These are phyloP conservation scores for Pelargonium exstipulatum DNA, from an alignment of 441 rosid species.

Conservation along the genomic window DNA sequence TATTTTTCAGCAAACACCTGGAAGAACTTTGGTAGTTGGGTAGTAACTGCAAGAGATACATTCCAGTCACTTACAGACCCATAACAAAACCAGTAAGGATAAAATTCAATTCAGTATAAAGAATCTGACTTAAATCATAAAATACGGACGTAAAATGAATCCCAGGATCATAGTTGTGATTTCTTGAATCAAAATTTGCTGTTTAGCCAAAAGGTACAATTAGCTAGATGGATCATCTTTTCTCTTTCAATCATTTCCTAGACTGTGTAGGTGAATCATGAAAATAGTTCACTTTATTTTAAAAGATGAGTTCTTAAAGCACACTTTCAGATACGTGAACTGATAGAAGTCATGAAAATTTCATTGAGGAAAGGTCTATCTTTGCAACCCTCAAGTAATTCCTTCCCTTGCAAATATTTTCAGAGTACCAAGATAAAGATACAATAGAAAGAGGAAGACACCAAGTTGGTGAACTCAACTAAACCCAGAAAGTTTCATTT, in stretches of 20 bases:
- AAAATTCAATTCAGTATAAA: neutral
- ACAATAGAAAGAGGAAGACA: too few relatives aligned
- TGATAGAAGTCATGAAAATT: too few relatives aligned
- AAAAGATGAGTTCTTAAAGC: too few relatives aligned
- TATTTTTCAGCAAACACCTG: neutral
- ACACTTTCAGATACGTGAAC: too few relatives aligned
- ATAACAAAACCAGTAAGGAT: neutral
- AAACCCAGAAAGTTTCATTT: too few relatives aligned
- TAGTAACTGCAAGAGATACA: constrained; percentile 9
- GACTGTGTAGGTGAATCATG: neutral
- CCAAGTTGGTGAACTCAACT: too few relatives aligned
- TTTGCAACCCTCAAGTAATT: too few relatives aligned
- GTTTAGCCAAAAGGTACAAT: neutral
- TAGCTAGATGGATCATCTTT: neutral
- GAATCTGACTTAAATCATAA: neutral
- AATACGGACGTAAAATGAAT: neutral
- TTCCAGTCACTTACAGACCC: neutral
- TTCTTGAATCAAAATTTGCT: neutral
- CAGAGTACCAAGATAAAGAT: too few relatives aligned
- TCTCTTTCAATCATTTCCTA: neutral
- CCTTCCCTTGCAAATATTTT: too few relatives aligned
- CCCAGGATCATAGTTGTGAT: neutral
- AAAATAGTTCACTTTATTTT: neutral
- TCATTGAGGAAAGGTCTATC: too few relatives aligned
- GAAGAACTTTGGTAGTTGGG: neutral